These are phyloP conservation scores for Aspergillus panamensis DNA, from an alignment of 495 filamentous ascomycete species.

Conservation along the genomic window DNA sequence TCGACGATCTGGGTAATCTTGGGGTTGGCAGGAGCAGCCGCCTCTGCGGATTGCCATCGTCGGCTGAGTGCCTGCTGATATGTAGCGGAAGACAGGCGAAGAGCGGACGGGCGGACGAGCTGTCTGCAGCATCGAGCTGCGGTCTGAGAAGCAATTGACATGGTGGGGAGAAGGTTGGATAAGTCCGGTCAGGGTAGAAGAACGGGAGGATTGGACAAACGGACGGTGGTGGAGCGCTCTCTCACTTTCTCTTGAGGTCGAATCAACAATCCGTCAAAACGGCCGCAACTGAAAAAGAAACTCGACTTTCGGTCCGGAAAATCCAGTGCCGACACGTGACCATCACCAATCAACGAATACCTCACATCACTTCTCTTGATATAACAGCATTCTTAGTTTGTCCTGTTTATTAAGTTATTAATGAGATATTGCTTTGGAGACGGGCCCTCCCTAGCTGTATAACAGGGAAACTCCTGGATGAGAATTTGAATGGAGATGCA, in stretches of 20 bases:
- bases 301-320: constrained; percentile 35
- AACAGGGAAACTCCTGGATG: no score
- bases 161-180: constrained; percentile 23
- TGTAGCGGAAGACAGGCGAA: constrained; percentile 45
- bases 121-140: constrained; percentile 48
- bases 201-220: constrained; percentile 8
- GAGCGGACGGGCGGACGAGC: constrained; percentile 44
- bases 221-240: constrained; percentile 15
- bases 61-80: constrained; percentile 44
- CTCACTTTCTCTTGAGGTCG: constrained; percentile 8
- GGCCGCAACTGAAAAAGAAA: constrained; percentile 29
- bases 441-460: no score
- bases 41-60: constrained; percentile 48
- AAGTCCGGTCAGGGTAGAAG: constrained; percentile 1
- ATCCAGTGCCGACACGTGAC: constrained; percentile 39
- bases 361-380: neutral
- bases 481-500: no score
- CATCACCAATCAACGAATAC: neutral
- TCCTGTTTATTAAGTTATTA: neutral
- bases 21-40: constrained; percentile 62
- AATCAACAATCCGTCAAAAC: constrained; percentile 17
- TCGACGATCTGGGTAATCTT: constrained; percentile 94
- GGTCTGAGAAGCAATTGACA: constrained; percentile 43
- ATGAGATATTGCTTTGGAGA: neutral
- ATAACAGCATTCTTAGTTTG: neutral